Percentiles rank a stretch among this genome's conserved stretches.
Conservation (phyloP, 768 basidiomycete genomes). For the Lentinula guzmanii region DNA sequence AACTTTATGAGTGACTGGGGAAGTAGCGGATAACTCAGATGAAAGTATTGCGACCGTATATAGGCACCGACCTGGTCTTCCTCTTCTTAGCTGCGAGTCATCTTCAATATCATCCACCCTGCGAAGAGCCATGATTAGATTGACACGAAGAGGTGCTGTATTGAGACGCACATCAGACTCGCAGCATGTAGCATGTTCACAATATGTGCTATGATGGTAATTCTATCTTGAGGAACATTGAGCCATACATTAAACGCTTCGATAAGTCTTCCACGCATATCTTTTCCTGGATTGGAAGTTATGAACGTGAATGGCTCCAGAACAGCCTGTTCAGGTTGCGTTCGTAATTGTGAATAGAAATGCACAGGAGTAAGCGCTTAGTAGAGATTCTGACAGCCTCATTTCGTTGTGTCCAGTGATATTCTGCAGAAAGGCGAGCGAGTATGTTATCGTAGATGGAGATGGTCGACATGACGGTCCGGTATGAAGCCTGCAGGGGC, state of each 20-base stretch:
- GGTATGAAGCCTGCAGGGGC: constrained; percentile 17
- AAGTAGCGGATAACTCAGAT: neutral
- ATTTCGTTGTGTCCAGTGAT: constrained; percentile 3
- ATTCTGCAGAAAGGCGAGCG: constrained; percentile 1
- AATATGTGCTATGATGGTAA: constrained; percentile 69
- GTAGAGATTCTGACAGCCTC: neutral
- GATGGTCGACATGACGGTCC: neutral
- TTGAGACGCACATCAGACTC: constrained; percentile 67
- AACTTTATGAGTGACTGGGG: constrained; percentile 87
- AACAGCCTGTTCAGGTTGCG: constrained; percentile 31
- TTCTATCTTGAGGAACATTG: constrained; percentile 65
- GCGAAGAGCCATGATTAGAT: constrained; percentile 6
- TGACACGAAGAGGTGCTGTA: neutral
- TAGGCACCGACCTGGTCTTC: constrained; percentile 58
- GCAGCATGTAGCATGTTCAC: constrained; percentile 95
- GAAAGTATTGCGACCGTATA: neutral
- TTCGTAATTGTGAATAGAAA: neutral
- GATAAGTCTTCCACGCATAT: constrained; percentile 81
- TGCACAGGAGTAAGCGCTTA: neutral
- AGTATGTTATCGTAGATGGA: constrained; percentile 7
- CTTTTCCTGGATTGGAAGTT: constrained; percentile 83
- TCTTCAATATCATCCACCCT: constrained; percentile 97
- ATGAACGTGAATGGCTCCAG: constrained; percentile 89
- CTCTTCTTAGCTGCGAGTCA: constrained; percentile 79
- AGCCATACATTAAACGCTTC: constrained; percentile 95